Evolutionary conservation across 768 basidiomycete genomes (phyloP).

Genomic region (Auricularia sp.): DNA sequence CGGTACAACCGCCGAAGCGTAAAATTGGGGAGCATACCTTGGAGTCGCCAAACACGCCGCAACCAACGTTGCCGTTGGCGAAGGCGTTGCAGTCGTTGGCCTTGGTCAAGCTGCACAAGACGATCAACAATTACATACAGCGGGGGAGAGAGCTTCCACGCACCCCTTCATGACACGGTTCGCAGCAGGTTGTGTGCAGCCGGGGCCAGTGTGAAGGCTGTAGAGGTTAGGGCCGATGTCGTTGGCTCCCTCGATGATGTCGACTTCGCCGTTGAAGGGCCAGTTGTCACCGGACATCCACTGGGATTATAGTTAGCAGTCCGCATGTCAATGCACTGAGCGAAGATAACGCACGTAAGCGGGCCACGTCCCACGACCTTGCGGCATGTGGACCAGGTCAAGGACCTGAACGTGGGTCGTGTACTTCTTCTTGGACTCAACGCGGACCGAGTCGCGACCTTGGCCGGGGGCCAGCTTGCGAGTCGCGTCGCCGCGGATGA

Average conservation of each 20-base stretch:
- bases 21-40: not conserved
- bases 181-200: not conserved
- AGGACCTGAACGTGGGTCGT: conserved; percentile 43
- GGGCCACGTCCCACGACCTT: conserved; percentile 39
- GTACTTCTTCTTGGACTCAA: conserved; percentile 44
- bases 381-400: conserved; percentile 49
- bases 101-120: not conserved
- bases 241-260: conserved; percentile 1
- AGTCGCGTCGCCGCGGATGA: conserved; percentile 46
- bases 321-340: not conserved
- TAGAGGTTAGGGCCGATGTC: not conserved
- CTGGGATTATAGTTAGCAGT: not conserved
- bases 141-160: not conserved
- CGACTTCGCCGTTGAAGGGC: conserved; percentile 1
- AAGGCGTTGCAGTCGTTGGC: conserved; percentile 41
- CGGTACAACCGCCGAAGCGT: not conserved
- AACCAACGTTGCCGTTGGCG: conserved; percentile 44
- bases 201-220: not conserved
- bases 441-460: conserved; percentile 49
- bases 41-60: conserved; percentile 32
- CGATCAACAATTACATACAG: not conserved
- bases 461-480: conserved; percentile 38
- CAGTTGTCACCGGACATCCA: conserved; percentile 2
- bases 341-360: conserved; percentile 19
- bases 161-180: not conserved